Evolutionary conservation across 805 yeast species (phyloP), one percentile per base, ranked within the genome.

Genomic region (Saturnispora besseyi): DNA sequence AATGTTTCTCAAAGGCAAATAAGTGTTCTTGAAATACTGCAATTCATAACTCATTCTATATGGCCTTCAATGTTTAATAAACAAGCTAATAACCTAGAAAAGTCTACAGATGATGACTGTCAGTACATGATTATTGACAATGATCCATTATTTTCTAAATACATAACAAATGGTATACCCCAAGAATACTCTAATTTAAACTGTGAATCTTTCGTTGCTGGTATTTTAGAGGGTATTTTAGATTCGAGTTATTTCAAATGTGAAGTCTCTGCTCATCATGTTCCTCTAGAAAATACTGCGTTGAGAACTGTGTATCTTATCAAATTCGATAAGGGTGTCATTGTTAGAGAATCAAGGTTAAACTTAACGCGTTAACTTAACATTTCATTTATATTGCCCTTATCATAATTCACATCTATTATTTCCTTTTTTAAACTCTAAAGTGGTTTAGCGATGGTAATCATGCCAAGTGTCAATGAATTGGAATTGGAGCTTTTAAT

Each of bases 171-270:
- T 4, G 48, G 43, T 30, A 41, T 33, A 7, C 96, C 96, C 2
- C 79, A 77, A 56, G 95, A 88, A 55, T 80, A 83, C 60, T 81
- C 85, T 10, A 81, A 81, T 54, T 72, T 87, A 59, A 86, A 84
- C 60, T 85, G 93, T 60, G 81, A 84, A 13, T 90, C 96, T 0
- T 86, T 84, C 61, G 78, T 82, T 1, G 96, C 95, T 0, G 96
- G 96, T 0, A 75, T 88, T 13, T 74, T 87, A 38, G 96, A 88
- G 62, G 95, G 95, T 0, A 81, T 87, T 1, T 68, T 88, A 51
- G 93, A 85, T 58, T 72, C 84, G 4, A 72, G 87, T 2, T 81
- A 80, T 54, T 87, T 87, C 60, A 79, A 75, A 49, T 89, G 91
- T 12, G 72, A 69, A 43, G 96, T 88, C 7, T 78, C 85, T n/a